Conservation (phyloP, 1,284 basidiomycete genomes). For the Butyriboletus appendiculatus region DNA sequence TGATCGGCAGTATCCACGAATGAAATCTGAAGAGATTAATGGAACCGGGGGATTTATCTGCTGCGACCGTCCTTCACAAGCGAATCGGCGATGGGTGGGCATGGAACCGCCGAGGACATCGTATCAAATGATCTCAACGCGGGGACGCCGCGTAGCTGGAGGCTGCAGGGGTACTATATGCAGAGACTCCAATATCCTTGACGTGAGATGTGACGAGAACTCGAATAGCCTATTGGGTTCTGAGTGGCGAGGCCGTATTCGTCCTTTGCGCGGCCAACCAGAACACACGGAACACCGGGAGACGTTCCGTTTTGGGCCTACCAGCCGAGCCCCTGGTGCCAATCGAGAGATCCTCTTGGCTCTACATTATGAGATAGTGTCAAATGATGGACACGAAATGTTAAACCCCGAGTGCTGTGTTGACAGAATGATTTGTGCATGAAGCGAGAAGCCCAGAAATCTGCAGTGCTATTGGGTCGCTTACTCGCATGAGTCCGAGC, state of each 20-base stretch:
- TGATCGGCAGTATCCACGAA: constrained; percentile 5
- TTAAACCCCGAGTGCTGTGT: background rate
- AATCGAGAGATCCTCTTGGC: background rate
- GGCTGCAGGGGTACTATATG: constrained; percentile 7
- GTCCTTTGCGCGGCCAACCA: background rate
- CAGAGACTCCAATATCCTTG: constrained; percentile 1
- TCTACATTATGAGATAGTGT: constrained; percentile 4
- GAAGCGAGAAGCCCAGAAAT: background rate
- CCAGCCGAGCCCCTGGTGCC: background rate
- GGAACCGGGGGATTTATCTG: background rate
- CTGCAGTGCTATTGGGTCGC: background rate
- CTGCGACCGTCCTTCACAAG: background rate
- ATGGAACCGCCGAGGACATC: constrained; percentile 18
- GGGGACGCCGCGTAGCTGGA: background rate
- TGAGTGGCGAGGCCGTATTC: constrained; percentile 1
- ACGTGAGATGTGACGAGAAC: background rate
- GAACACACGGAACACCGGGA: background rate
- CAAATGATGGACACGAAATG: background rate
- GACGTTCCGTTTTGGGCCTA: background rate
- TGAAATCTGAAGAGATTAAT: constrained; percentile 11
- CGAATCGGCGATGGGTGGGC: background rate
- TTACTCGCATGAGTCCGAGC: background rate
- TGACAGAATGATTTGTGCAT: background rate
- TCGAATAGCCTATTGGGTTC: background rate
- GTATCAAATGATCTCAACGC: constrained; percentile 14